Base-by-base conservation (phyloP, 768 basidiomycete species). In the Stropharia rugosoannulata region DNA sequence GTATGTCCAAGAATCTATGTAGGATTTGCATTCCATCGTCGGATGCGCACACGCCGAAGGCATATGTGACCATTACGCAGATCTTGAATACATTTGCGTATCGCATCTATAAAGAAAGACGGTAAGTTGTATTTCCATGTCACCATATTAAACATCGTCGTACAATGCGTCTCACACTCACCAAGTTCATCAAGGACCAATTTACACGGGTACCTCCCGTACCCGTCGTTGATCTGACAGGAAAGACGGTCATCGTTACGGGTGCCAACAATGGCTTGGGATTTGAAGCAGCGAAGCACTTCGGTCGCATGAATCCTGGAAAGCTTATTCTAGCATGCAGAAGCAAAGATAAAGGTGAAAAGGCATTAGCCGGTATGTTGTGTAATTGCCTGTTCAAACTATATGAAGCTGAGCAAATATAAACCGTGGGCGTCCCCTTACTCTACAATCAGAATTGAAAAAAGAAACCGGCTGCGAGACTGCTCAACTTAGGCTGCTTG, bases 401-500 rank as follows among this genome's bases (percentile, higher is more conserved):
- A 7, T 7, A 32, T 32, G 29, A 32, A 22, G 4, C 29, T 32
- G 29, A 32, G 29, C 29, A 32, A 32, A 7, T 10, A 32, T 4
- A 1, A 32, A 32, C 29, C 9, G 22, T 32, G 29, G 29, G 29
- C 29, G 29, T 32, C 5, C 7, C 1, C 15, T 41, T 19, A n/a
- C 4, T 22, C 7, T 27, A 25, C 22, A n/a, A 22, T 46, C 40
- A 75, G 73, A 62, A 39, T 53, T 73, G 5, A 56, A 62, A 29
- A 51, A 64, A 52, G 72, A 67, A 7, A 77, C 75, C 0, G 72
- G 70, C 1, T 76, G 62, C 61, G 43, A 62, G 18, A 61, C 52
- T 11, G 70, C 70, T 22, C 75, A 80, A 49, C 57, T 75, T 5
- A 74, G 75, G 72, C 46, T 68, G 9, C 58, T 80, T 35, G 79